A percentile compares a stretch with the other conserved stretches of the same genome.
Evolutionary conservation across 2,329 filamentous ascomycete genomes (phyloP).

Genomic region (Fusarium sambucinum): DNA sequence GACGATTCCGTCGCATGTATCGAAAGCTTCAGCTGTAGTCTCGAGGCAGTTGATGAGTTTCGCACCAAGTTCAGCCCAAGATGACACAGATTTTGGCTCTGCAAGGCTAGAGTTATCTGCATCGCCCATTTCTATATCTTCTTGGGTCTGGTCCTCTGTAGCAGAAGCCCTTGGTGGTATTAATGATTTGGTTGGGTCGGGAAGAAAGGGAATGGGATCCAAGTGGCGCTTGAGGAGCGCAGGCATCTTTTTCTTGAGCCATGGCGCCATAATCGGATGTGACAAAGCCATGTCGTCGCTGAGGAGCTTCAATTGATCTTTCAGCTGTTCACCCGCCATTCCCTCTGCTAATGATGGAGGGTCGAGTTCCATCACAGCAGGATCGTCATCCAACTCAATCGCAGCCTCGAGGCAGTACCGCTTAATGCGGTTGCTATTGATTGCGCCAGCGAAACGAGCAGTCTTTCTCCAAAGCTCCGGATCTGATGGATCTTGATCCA

Average conservation of each 20-base stretch:
- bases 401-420: constrained; percentile 75
- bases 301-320: constrained; percentile 65
- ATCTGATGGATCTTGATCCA: constrained; percentile 75
- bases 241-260: constrained; percentile 65
- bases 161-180: constrained; percentile 48
- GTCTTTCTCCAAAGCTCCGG: constrained; percentile 73
- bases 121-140: constrained; percentile 38
- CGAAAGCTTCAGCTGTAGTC: constrained; percentile 48
- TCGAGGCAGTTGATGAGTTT: constrained; percentile 52
- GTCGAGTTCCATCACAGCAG: constrained; percentile 70
- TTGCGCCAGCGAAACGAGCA: constrained; percentile 68
- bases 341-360: constrained; percentile 73
- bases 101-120: constrained; percentile 30
- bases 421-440: constrained; percentile 68
- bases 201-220: constrained; percentile 73
- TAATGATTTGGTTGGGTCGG: constrained; percentile 61
- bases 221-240: constrained; percentile 64
- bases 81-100: constrained; percentile 38
- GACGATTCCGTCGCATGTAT: constrained; percentile 49
- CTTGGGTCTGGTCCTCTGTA: constrained; percentile 19
- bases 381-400: constrained; percentile 75
- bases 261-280: constrained; percentile 72
- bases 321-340: constrained; percentile 72
- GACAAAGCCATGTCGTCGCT: constrained; percentile 68
- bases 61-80: constrained; percentile 53